These are phyloP conservation scores for Silybum marianum DNA, from an alignment of 129 eudicot species.

Conservation along the genomic window DNA sequence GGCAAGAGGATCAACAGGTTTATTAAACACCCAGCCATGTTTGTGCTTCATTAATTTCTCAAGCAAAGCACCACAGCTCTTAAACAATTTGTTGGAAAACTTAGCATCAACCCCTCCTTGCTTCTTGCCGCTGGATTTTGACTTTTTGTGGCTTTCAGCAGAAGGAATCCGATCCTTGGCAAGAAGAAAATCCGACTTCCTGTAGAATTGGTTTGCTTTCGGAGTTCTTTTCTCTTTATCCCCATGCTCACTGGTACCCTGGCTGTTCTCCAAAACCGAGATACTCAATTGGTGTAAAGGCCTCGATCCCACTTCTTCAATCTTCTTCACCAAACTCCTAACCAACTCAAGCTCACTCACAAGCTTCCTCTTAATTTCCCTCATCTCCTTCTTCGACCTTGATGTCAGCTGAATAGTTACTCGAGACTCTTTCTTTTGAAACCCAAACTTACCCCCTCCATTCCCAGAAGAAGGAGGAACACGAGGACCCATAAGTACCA, in stretches of 20 bases:
- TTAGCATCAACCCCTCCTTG: slow-evolving; percentile 44
- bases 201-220: slow-evolving; percentile 57
- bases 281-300: slow-evolving; percentile 55
- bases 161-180: slow-evolving; percentile 64
- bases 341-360: slow-evolving; percentile 72
- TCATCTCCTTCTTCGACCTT: slow-evolving; percentile 61
- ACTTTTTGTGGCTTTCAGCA: slow-evolving; percentile 54
- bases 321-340: slow-evolving; percentile 63
- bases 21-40: slow-evolving; percentile 89
- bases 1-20: slow-evolving; percentile 72
- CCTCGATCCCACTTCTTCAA: slow-evolving; percentile 55
- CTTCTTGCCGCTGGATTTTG: slow-evolving; percentile 52
- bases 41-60: slow-evolving; percentile 90
- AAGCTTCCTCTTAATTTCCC: slow-evolving; percentile 66
- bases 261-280: slow-evolving; percentile 50
- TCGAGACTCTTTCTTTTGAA: slow-evolving; percentile 47
- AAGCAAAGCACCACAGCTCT: slow-evolving; percentile 61
- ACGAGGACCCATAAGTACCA: slow-evolving; percentile 34
- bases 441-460: slow-evolving; percentile 53
- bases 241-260: slow-evolving; percentile 33
- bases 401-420: slow-evolving; percentile 57
- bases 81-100: slow-evolving; percentile 48
- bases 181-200: slow-evolving; percentile 58
- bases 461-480: slow-evolving; percentile 30
- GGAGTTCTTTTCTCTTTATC: slow-evolving; percentile 75